These are phyloP conservation scores for Berkeleyomyces basicola DNA, from an alignment of 2,329 filamentous ascomycete species.

Conservation along the genomic window DNA sequence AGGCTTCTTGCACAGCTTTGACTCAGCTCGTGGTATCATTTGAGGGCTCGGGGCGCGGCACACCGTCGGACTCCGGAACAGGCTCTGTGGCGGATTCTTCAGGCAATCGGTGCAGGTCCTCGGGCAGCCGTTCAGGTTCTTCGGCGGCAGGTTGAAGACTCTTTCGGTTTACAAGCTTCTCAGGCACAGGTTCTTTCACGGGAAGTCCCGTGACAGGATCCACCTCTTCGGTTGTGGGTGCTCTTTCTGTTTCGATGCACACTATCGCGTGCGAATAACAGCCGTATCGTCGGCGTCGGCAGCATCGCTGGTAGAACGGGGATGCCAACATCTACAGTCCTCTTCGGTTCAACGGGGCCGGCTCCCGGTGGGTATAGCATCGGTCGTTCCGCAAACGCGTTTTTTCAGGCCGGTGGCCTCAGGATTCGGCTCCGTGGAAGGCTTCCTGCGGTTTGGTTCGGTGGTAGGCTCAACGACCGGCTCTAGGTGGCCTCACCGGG, in stretches of 20 bases:
- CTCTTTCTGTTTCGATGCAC: no score
- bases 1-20: background rate
- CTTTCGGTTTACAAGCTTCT: no score
- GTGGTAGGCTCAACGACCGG: slow-evolving; percentile 14
- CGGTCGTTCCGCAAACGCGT: slow-evolving; percentile 9
- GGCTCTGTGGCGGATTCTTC: slow-evolving; percentile 8
- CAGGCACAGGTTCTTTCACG: no score
- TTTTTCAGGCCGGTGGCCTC: slow-evolving; percentile 6
- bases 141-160: background rate
- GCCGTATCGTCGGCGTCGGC: background rate
- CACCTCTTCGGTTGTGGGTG: no score
- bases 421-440: background rate
- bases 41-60: background rate
- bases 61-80: background rate
- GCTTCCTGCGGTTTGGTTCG: background rate
- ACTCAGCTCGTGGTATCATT: background rate
- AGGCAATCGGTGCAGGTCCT: background rate
- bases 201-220: no score
- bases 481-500: slow-evolving; percentile 3
- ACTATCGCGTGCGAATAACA: no score
- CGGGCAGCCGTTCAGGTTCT: background rate
- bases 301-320: background rate
- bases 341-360: background rate
- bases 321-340: background rate
- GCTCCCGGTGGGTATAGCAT: background rate